Evolutionary conservation across 352 stramenopile genomes (phyloP), one percentile per base, ranked within the genome.

Genomic region (Pythium myriotylum): DNA sequence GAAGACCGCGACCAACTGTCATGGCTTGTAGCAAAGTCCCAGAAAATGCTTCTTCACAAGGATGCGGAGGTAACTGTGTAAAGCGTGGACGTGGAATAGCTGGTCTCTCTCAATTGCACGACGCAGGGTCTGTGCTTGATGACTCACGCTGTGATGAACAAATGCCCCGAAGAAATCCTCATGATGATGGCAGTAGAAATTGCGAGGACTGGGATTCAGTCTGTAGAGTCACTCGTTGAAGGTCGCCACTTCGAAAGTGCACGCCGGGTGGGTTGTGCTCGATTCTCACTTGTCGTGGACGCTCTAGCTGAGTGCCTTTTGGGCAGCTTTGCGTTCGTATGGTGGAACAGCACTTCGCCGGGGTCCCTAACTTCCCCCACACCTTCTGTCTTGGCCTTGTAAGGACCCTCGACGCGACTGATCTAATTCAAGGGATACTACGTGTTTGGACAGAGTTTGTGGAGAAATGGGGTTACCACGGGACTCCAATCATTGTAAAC

Each of bases 391-490:
- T 72, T n/a, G 33, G 71, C 9, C 45, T 84, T n/a, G 29, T 61
- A 17, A 47, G 19, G 16, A 35, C 33, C 1, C 17, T 19, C 3
- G 62, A 68, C n/a, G 26, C 65, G n/a, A 22, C 62, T 16, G 16
- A 19, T 9, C 39, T 66, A 6, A 62, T 75, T 5, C 49, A 47
- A 8, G 29, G 49, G 7, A 66, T 92, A 7, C 57, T 65, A 43
- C 46, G 23, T 3, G 51, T 81, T 27, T 92, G 81, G 84, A 37
- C 24, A 14, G 66, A 59, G 0, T 90, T 89, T 29, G 62, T 77
- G 12, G 68, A 89, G 52, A 85, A 79, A 12, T 92, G 84, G 81
- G 79, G 76, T 0, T 82, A 91, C 56, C 81, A 79, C 46, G 80
- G 80, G 70, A 51, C 33, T 66, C 84, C 84, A 32, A 24, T 84